Percentiles rank a stretch among this genome's conserved stretches.
Evolutionary conservation across 2,329 filamentous ascomycete genomes (phyloP).

Genomic region (Aspergillus carbonarius): DNA sequence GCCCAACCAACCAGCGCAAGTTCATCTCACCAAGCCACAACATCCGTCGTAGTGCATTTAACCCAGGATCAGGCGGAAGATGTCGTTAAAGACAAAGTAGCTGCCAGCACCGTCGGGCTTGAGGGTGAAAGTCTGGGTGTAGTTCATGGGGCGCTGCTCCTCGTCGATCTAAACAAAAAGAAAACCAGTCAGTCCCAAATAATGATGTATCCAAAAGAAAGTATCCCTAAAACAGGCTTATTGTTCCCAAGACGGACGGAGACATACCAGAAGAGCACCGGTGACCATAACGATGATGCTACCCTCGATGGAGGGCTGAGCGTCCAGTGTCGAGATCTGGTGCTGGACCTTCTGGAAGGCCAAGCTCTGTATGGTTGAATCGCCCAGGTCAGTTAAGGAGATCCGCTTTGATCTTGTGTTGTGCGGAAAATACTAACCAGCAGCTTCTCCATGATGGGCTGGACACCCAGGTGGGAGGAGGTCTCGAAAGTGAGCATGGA

Average conservation of each 20-base stretch:
- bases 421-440: conserved; percentile 55
- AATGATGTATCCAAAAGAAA: no score
- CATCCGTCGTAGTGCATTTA: neutral
- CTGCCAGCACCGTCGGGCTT: conserved; percentile 63
- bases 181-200: neutral
- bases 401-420: neutral
- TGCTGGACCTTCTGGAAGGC: conserved; percentile 82
- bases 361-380: conserved; percentile 56
- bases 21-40: neutral
- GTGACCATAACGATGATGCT: conserved; percentile 86
- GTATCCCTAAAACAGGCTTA: neutral
- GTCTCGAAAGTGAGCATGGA: conserved; percentile 96
- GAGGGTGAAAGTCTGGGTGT: conserved; percentile 86
- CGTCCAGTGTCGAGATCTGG: conserved; percentile 72
- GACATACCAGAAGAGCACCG: conserved; percentile 75
- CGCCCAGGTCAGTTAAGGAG: conserved; percentile 1
- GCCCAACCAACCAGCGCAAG: neutral
- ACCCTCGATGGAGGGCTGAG: conserved; percentile 71
- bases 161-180: conserved; percentile 68
- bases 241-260: neutral
- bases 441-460: conserved; percentile 76
- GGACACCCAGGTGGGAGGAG: conserved; percentile 61
- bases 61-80: conserved; percentile 75
- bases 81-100: conserved; percentile 90
- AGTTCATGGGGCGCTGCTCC: conserved; percentile 83